Base-by-base conservation (phyloP, 768 basidiomycete species). In the Porphyrellus cyaneotinctus region DNA sequence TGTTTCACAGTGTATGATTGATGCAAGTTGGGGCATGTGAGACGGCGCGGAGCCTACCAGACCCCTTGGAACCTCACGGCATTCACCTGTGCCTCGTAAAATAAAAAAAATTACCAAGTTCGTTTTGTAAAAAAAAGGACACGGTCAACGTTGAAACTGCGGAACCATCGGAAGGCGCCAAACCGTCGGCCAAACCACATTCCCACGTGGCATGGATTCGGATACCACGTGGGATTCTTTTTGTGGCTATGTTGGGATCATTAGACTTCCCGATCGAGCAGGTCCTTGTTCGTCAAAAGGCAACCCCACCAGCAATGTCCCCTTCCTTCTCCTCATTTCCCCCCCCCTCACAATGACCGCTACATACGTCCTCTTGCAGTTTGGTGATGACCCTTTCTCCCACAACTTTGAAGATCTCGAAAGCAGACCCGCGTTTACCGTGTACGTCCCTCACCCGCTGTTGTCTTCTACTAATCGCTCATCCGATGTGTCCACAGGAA, bases 371-470 rank as follows among this genome's bases (percentile, higher is more conserved):
- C 78, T 88, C 45, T 72, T 82, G 46, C 86, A 88, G 64, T 85
- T 76, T 61, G 83, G 81, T n/a, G 72, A 75, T 43, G 79, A 88
- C 63, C 80, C 80, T 0, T 81, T 84, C 68, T 76, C 74, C 39
- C 78, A 80, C 49, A 70, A 70, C 30, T 88, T 82, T 59, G 77
- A 83, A 64, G 87, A 90, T 66, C 64, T 78, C 11, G 84, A 87
- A 56, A 77, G 78, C 31, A 76, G 80, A 32, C 70, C 74, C 22
- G 88, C 87, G 1, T 90, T 88, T 66, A 79, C 84, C 2, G 66
- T 88, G 87, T 88, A 65, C 56, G 87, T 62, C 52, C 39, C 17
- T 72, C 1, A 13, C 12, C 35, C 43, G 12, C 35, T 3, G 4
- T 28, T 28, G 4, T 28, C 26, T 28, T 28, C 12, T n/a, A 6